These are phyloP conservation scores for Cetradonia linearis DNA, from an alignment of 495 filamentous ascomycete species.

Conservation along the genomic window DNA sequence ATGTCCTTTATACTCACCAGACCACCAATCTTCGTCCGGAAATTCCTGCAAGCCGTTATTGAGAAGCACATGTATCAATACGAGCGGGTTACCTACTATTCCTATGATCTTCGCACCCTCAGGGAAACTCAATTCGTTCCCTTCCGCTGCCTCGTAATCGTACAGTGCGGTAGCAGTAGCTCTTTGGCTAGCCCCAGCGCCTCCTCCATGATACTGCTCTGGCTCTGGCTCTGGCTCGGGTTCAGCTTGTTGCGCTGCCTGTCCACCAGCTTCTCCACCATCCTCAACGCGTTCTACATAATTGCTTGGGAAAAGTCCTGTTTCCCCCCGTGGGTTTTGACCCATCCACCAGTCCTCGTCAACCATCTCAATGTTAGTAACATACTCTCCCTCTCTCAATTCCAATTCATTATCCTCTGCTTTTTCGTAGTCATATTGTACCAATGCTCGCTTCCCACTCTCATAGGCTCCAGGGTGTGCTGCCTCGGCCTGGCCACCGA, in stretches of 20 bases:
- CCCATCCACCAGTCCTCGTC: constrained; percentile 98
- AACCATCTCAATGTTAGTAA: constrained; percentile 96
- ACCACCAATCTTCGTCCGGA: constrained; percentile 98
- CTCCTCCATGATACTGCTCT: constrained; percentile 21
- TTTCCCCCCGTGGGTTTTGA: constrained; percentile 66
- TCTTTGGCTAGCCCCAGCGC: constrained; percentile 32
- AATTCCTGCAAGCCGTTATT: constrained; percentile 56
- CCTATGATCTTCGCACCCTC: constrained; percentile 68
- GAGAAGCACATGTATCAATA: constrained; percentile 10
- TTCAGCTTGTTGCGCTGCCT: constrained; percentile 20
- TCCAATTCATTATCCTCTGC: constrained; percentile 95
- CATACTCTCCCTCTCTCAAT: constrained; percentile 76
- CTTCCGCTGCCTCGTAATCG: constrained; percentile 95
- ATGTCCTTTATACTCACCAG: constrained; percentile 68
- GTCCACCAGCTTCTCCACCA: constrained; percentile 31
- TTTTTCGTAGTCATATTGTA: constrained; percentile 94
- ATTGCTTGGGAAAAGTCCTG: constrained; percentile 88
- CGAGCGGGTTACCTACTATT: constrained; percentile 40
- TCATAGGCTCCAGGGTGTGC: constrained; percentile 23
- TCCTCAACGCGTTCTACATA: constrained; percentile 79
- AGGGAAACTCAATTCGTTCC: constrained; percentile 91
- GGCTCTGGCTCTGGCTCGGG: constrained; percentile 28
- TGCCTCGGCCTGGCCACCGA: constrained; percentile 31
- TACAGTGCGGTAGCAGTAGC: constrained; percentile 75
- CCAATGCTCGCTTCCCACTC: constrained; percentile 57